Conservation (phyloP, 352 stramenopile genomes). For the Globisporangium polare region DNA sequence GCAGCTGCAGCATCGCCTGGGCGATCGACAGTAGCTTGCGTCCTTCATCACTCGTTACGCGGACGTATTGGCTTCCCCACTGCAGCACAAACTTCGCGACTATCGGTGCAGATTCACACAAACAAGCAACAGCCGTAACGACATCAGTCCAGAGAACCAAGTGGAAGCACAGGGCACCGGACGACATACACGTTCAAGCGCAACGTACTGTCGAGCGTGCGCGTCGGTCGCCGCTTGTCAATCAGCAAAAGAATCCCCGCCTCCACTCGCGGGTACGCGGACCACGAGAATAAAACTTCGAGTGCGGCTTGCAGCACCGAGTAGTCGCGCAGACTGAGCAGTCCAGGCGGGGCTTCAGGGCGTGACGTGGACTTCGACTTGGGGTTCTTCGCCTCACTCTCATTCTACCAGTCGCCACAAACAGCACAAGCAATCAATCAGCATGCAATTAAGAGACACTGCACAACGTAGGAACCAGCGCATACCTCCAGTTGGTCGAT, state of each 20-base stretch:
- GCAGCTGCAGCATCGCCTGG: slow-evolving; percentile 47
- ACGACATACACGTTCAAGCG: background rate
- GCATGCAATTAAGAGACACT: background rate
- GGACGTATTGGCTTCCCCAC: slow-evolving; percentile 26
- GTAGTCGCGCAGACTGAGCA: slow-evolving; percentile 84
- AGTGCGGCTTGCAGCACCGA: slow-evolving; percentile 74
- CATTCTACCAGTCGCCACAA: background rate
- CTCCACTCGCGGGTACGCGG: slow-evolving; percentile 46
- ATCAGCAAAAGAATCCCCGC: slow-evolving; percentile 49
- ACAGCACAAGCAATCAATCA: background rate
- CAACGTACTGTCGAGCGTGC: slow-evolving; percentile 70
- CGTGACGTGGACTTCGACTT: slow-evolving; percentile 11
- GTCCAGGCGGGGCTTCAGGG: slow-evolving; percentile 47
- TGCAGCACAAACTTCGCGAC: slow-evolving; percentile 53
- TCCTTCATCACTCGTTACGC: slow-evolving; percentile 12
- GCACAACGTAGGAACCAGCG: background rate
- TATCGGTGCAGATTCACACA: slow-evolving; percentile 13
- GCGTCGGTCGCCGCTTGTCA: slow-evolving; percentile 65
- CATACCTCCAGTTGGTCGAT: slow-evolving; percentile 9
- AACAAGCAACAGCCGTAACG: too few relatives aligned
- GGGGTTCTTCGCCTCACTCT: slow-evolving; percentile 1
- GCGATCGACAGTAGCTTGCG: slow-evolving; percentile 39
- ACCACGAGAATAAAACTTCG: slow-evolving; percentile 76
- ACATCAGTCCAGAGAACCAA: background rate
- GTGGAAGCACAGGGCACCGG: background rate